phyloP scores from a whole-genome alignment of 352 stramenopile species.

The Pythium dissimile region DNA sequence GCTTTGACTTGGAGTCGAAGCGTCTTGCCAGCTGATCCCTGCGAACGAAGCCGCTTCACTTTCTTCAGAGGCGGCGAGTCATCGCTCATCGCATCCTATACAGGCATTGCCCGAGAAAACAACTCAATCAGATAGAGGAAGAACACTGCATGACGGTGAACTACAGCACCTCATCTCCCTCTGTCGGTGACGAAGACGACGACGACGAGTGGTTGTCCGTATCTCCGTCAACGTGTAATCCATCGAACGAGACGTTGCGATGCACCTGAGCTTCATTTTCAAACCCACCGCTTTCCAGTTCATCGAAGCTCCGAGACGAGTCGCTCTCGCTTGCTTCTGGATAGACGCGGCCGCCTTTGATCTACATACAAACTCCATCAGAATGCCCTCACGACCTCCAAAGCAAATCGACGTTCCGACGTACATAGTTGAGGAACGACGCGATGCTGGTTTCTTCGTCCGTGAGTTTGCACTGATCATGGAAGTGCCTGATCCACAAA shows the following conservation, averaged over 20 bases:
- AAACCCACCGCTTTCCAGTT: slow-evolving; percentile 12
- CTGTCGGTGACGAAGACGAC: slow-evolving; percentile 1
- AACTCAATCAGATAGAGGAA: no score
- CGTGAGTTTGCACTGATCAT: slow-evolving; percentile 51
- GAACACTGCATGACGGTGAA: no score
- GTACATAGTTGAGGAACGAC: slow-evolving; percentile 67
- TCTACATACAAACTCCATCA: slow-evolving; percentile 1
- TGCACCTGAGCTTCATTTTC: neutral
- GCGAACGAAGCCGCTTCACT: neutral
- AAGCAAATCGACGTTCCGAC: no score
- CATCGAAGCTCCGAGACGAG: slow-evolving; percentile 8
- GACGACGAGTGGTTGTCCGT: slow-evolving; percentile 34
- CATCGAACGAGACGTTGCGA: slow-evolving; percentile 3
- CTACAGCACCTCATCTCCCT: slow-evolving; percentile 6
- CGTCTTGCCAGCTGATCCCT: neutral
- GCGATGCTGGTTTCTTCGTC: slow-evolving; percentile 63
- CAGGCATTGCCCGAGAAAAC: neutral
- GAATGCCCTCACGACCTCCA: neutral
- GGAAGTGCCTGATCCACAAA: slow-evolving; percentile 60
- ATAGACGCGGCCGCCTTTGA: slow-evolving; percentile 16
- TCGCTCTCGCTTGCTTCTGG: neutral
- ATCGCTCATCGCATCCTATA: slow-evolving; percentile 1
- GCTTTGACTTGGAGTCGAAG: neutral
- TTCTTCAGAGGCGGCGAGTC: neutral
- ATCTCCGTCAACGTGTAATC: slow-evolving; percentile 16